Conservation (phyloP, 2,329 filamentous ascomycete genomes). For the Colletotrichum noveboracense region DNA sequence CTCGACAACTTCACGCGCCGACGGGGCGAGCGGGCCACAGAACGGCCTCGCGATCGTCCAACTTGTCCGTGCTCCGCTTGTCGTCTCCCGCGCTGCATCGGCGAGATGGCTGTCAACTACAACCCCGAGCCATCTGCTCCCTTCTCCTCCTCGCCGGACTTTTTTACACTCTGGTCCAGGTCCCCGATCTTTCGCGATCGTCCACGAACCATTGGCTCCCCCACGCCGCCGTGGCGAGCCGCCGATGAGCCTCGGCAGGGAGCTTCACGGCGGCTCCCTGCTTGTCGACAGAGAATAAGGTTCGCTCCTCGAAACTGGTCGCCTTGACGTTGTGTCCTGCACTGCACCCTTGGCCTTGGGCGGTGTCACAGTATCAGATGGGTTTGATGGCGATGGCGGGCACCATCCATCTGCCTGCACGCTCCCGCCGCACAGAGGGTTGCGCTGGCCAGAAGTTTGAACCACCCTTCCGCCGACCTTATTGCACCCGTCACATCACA, state of each 20-base stretch:
- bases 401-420: neutral
- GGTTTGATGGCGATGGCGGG: slow-evolving; percentile 16
- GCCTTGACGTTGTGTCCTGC: slow-evolving; percentile 4
- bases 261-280: neutral
- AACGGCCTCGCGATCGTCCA: neutral
- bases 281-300: neutral
- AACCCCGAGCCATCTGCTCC: neutral
- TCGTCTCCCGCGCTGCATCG: neutral
- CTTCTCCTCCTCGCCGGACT: neutral
- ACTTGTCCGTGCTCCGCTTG: slow-evolving; percentile 2
- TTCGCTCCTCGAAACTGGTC: slow-evolving; percentile 13
- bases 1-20: neutral
- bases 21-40: neutral
- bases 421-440: slow-evolving; percentile 10
- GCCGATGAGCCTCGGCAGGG: neutral
- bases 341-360: neutral
- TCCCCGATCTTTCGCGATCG: slow-evolving; percentile 2
- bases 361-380: slow-evolving; percentile 17
- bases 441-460: slow-evolving; percentile 5
- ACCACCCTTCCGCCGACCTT: neutral
- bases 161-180: neutral
- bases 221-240: neutral
- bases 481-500: neutral
- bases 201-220: neutral
- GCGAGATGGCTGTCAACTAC: neutral